Evolutionary conservation across 1,284 basidiomycete species (phyloP).

Genomic region (Leccinum griseonigrum): DNA sequence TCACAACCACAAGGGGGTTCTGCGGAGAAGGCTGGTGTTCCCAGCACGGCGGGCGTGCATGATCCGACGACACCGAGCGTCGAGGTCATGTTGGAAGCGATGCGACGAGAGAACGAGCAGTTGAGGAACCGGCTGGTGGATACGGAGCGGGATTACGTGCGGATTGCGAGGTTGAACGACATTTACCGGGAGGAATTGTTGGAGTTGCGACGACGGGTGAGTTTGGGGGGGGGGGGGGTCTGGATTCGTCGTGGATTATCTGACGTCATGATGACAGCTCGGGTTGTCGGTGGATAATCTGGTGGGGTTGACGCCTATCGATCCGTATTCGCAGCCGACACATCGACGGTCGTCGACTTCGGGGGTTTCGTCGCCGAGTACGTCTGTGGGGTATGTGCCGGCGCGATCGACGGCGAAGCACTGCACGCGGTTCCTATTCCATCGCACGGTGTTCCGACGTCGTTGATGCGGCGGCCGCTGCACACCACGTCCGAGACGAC

Average conservation of each 20-base stretch:
- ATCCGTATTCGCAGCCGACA: slow-evolving; percentile 66
- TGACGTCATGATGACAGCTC: slow-evolving; percentile 41
- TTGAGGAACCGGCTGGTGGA: slow-evolving; percentile 61
- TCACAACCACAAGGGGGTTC: slow-evolving; percentile 25
- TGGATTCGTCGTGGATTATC: no score
- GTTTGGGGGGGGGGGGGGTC: slow-evolving; percentile 26
- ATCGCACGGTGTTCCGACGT: slow-evolving; percentile 56
- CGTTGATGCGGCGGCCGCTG: slow-evolving; percentile 55
- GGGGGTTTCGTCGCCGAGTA: slow-evolving; percentile 45
- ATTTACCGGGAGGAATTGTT: slow-evolving; percentile 79
- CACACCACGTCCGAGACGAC: slow-evolving; percentile 45
- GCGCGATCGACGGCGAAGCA: slow-evolving; percentile 34
- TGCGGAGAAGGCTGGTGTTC: slow-evolving; percentile 9
- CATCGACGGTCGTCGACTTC: slow-evolving; percentile 53
- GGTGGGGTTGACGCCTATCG: slow-evolving; percentile 58
- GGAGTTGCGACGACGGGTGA: slow-evolving; percentile 67
- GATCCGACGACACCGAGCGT: slow-evolving; percentile 50
- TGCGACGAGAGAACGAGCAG: slow-evolving; percentile 74
- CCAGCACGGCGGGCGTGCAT: slow-evolving; percentile 24
- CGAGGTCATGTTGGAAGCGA: slow-evolving; percentile 66
- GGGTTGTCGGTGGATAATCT: slow-evolving; percentile 72
- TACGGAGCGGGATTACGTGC: slow-evolving; percentile 71
- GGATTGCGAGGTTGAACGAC: slow-evolving; percentile 70
- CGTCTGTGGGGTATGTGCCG: slow-evolving; percentile 39
- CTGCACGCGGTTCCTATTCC: slow-evolving; percentile 64